These are phyloP conservation scores for Penicillium sp. DNA, from an alignment of 2,329 filamentous ascomycete species.

Conservation along the genomic window DNA sequence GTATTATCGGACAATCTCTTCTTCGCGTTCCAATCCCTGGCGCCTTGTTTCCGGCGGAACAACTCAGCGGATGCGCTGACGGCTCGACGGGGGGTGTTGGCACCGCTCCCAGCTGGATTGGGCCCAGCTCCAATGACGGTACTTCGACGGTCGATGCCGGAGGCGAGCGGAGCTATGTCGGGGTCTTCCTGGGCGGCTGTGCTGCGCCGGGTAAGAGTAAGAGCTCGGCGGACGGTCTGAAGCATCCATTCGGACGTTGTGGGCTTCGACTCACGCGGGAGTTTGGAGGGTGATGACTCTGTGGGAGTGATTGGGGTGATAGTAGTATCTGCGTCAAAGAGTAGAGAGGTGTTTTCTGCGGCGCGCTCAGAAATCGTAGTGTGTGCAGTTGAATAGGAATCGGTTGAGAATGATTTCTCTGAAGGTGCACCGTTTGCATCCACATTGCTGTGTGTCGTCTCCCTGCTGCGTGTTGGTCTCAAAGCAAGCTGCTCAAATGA, in stretches of 20 bases:
- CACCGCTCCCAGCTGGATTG: constrained; percentile 4
- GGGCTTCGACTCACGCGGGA: constrained; percentile 29
- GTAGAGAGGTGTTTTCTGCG: constrained; percentile 52
- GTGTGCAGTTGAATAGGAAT: constrained; percentile 52
- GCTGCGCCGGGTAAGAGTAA: constrained; percentile 46
- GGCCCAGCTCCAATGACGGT: constrained; percentile 20
- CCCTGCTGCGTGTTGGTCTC: constrained; percentile 21
- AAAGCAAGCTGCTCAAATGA: constrained; percentile 26
- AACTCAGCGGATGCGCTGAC: constrained; percentile 49
- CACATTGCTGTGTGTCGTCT: constrained; percentile 22
- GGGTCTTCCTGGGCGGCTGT: constrained; percentile 19
- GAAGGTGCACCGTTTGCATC: constrained; percentile 27
- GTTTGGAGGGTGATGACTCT: constrained; percentile 31
- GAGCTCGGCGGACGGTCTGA: constrained; percentile 64
- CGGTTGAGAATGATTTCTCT: constrained; percentile 44
- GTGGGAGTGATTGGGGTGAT: constrained; percentile 20
- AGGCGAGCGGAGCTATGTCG: constrained; percentile 22
- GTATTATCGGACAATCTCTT: constrained; percentile 25
- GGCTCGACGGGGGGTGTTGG: constrained; percentile 43
- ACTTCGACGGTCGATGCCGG: constrained; percentile 30
- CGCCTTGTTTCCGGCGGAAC: constrained; percentile 52
- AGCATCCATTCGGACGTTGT: constrained; percentile 68
- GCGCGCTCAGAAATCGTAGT: constrained; percentile 51
- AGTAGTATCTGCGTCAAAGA: constrained; percentile 43
- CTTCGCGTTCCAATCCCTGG: constrained; percentile 52